Conservation (phyloP, 1,139 yeast species). For the Taphrina confusa region DNA sequence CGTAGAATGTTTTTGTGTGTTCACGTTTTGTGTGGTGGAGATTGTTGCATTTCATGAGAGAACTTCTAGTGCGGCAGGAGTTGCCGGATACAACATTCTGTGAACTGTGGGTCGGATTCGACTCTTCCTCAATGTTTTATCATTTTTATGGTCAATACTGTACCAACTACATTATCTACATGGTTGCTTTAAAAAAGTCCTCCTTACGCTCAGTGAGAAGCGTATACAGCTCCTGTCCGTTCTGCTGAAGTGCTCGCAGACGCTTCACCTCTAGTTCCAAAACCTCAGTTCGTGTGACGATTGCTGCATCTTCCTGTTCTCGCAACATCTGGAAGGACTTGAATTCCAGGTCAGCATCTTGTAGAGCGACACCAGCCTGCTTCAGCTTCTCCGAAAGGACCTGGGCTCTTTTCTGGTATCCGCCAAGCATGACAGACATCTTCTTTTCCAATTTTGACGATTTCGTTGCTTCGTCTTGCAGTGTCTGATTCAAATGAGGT, state of each 20-base stretch:
- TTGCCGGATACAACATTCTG: no score
- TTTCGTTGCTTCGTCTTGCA: constrained; percentile 43
- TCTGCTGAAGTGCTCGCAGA: constrained; percentile 1
- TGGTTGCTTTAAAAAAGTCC: constrained; percentile 4
- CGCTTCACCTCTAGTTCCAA: constrained; percentile 4
- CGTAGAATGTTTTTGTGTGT: no score
- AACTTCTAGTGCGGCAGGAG: no score
- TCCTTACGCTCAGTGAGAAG: constrained; percentile 9
- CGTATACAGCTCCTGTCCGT: constrained; percentile 20
- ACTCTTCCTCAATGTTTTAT: no score
- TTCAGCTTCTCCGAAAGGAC: constrained; percentile 26
- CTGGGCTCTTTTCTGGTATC: constrained; percentile 43
- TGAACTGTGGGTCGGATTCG: no score
- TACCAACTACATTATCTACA: no score
- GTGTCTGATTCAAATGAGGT: constrained; percentile 25
- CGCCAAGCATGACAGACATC: constrained; percentile 46
- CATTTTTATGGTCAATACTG: no score
- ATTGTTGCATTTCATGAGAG: no score
- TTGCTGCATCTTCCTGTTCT: constrained; percentile 18
- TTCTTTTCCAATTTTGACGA: constrained; percentile 49
- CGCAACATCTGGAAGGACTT: constrained; percentile 23
- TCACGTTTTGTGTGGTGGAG: no score
- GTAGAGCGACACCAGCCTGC: constrained; percentile 35
- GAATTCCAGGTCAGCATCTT: constrained; percentile 21
- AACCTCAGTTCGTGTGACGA: constrained; percentile 15